Conservation (phyloP, 495 filamentous ascomycete genomes). For the Talaromyces wortmannii region DNA sequence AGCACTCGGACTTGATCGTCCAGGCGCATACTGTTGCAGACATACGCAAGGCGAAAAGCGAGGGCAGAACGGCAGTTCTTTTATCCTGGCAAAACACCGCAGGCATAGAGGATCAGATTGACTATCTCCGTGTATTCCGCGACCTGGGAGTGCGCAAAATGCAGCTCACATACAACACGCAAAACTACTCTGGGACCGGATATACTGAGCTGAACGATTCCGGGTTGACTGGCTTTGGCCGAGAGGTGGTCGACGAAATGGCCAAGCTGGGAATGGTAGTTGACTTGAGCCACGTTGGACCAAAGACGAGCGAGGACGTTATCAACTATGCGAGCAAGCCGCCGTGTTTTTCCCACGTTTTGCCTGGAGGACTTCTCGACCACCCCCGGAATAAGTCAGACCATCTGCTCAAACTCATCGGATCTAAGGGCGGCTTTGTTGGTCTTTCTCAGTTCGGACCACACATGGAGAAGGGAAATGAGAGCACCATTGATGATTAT, state of each 20-base stretch:
- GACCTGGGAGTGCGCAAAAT: conserved; percentile 12
- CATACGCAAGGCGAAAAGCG: conserved; percentile 14
- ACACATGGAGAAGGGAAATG: conserved; percentile 9
- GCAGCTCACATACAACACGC: conserved; percentile 12
- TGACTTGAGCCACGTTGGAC: conserved; percentile 8
- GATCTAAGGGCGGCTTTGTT: conserved; percentile 6
- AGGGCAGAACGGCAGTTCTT: conserved; percentile 9
- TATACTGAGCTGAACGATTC: conserved; percentile 10
- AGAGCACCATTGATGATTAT: conserved; percentile 8
- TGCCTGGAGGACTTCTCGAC: conserved; percentile 1
- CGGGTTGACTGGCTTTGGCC: conserved; percentile 10
- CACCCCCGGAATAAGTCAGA: conserved; percentile 6
- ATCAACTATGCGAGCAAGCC: conserved; percentile 8
- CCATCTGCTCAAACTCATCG: conserved; percentile 5
- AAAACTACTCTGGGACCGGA: conserved; percentile 10
- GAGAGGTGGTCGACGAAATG: conserved; percentile 10
- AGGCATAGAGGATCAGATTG: conserved; percentile 11
- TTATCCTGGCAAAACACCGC: conserved; percentile 13
- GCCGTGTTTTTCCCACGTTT: conserved; percentile 4
- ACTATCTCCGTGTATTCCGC: conserved; percentile 11
- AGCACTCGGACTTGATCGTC: conserved; percentile 9
- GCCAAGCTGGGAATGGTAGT: conserved; percentile 8
- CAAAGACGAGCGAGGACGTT: conserved; percentile 7
- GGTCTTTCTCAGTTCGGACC: conserved; percentile 8
- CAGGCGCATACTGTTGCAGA: conserved; percentile 30